Conservation (phyloP, 768 basidiomycete species). For the Hericium rajendrae region DNA sequence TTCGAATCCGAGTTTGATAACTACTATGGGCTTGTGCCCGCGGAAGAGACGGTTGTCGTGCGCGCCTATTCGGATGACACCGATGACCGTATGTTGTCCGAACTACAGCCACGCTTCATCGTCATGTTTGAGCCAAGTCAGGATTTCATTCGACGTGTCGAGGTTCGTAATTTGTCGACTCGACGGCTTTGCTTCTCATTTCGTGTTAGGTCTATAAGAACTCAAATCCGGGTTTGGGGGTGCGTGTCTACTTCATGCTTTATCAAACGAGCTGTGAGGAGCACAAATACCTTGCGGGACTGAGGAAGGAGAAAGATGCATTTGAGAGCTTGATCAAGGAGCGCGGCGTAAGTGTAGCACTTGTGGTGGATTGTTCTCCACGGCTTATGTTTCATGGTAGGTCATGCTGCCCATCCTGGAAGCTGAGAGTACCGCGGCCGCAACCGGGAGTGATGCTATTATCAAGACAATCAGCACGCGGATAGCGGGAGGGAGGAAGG, state of each 20-base stretch:
- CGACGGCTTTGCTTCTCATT: background rate
- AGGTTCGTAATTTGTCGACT: constrained; percentile 39
- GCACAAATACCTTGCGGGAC: constrained; percentile 84
- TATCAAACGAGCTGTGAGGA: constrained; percentile 92
- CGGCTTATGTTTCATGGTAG: constrained; percentile 33
- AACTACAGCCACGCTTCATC: constrained; percentile 84
- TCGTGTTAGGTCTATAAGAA: constrained; percentile 69
- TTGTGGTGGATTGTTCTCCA: too few relatives aligned
- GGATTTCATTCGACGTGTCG: constrained; percentile 85
- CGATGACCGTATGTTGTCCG: constrained; percentile 81
- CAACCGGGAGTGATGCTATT: constrained; percentile 39
- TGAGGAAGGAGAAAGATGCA: constrained; percentile 86
- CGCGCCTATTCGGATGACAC: constrained; percentile 87
- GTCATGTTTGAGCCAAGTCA: constrained; percentile 94
- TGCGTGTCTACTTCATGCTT: constrained; percentile 93
- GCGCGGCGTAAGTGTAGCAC: constrained; percentile 54
- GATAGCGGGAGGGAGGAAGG: constrained; percentile 76
- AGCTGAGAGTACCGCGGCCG: constrained; percentile 33
- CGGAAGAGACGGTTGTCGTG: constrained; percentile 76
- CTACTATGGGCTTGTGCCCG: constrained; percentile 68
- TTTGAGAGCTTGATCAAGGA: constrained; percentile 92
- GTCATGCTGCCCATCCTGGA: constrained; percentile 85
- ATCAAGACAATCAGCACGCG: constrained; percentile 79
- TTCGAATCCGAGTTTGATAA: constrained; percentile 50
- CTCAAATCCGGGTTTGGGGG: constrained; percentile 68